These are phyloP conservation scores for Hsuehochloa calcarea DNA, from an alignment of 176 grass and related monocot genomes.

Conservation along the genomic window DNA sequence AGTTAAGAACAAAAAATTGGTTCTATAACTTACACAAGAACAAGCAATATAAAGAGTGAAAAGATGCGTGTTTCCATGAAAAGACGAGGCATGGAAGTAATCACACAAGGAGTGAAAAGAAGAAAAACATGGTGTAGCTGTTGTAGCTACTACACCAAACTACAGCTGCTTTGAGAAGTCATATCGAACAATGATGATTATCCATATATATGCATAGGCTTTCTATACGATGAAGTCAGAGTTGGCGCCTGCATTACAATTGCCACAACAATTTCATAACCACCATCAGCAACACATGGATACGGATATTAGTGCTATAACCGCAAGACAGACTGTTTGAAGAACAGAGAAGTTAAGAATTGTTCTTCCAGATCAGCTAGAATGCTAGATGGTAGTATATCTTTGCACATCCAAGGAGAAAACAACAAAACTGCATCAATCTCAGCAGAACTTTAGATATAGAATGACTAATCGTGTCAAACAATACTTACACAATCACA, in stretches of 20 bases:
- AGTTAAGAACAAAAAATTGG: not conserved
- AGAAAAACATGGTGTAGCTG: not conserved
- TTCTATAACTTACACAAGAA: not conserved
- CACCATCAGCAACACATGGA: conserved; percentile 9
- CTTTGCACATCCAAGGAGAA: not conserved
- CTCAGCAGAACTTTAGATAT: not conserved
- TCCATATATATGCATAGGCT: too few species aligned
- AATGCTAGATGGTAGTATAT: not conserved
- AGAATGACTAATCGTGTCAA: not conserved
- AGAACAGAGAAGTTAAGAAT: not conserved
- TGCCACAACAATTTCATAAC: conserved; percentile 31
- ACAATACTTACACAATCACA: not conserved
- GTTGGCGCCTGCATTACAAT: not conserved
- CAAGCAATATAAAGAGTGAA: not conserved
- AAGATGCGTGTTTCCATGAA: not conserved
- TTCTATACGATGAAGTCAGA: too few species aligned
- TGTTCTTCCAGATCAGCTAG: not conserved
- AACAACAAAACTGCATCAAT: not conserved
- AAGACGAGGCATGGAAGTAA: not conserved
- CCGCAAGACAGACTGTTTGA: conserved; percentile 1
- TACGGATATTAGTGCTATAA: conserved; percentile 24
- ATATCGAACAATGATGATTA: not conserved
- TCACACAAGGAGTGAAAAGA: not conserved
- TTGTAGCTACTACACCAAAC: conserved; percentile 46
- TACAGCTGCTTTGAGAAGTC: conserved; percentile 31